phyloP scores from a whole-genome alignment of 768 basidiomycete genomes.

The Clathrus columnatus region DNA sequence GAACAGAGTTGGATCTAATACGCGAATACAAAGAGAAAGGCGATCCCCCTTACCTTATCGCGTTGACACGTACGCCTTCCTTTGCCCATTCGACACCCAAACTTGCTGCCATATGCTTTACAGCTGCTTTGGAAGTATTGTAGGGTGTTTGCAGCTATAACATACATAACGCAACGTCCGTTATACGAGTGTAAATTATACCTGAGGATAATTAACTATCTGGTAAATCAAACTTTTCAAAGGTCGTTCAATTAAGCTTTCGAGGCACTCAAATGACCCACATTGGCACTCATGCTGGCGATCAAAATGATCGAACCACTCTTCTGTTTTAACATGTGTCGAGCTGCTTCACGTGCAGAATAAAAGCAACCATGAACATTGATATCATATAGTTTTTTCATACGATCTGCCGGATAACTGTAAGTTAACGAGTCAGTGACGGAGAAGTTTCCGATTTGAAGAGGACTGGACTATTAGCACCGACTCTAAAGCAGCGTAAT shows the following conservation, averaged over 20 bases:
- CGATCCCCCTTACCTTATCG: conserved; percentile 41
- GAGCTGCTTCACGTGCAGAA: conserved; percentile 93
- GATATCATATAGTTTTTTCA: conserved; percentile 79
- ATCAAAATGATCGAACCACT: conserved; percentile 80
- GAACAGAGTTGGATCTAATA: conserved; percentile 7
- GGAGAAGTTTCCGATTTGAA: not conserved
- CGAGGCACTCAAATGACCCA: conserved; percentile 32
- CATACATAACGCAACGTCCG: not conserved
- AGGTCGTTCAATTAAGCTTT: conserved; percentile 12
- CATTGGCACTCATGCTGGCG: conserved; percentile 85
- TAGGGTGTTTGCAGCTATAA: conserved; percentile 82
- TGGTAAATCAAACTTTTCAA: conserved; percentile 22
- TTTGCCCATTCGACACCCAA: conserved; percentile 96
- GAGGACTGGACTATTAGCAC: conserved; percentile 15
- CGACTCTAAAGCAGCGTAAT: conserved; percentile 79
- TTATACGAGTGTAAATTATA: conserved; percentile 18
- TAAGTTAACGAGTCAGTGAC: conserved; percentile 13
- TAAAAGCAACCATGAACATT: conserved; percentile 93
- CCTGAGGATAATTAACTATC: conserved; percentile 88
- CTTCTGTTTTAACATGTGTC: conserved; percentile 76
- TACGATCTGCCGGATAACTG: conserved; percentile 80
- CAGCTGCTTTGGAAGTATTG: conserved; percentile 92
- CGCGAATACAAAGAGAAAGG: not conserved
- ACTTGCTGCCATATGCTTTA: conserved; percentile 88
- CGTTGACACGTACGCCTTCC: conserved; percentile 79